phyloP scores from a whole-genome alignment of 1,284 basidiomycete species.

The Irpex rosettiformis region DNA sequence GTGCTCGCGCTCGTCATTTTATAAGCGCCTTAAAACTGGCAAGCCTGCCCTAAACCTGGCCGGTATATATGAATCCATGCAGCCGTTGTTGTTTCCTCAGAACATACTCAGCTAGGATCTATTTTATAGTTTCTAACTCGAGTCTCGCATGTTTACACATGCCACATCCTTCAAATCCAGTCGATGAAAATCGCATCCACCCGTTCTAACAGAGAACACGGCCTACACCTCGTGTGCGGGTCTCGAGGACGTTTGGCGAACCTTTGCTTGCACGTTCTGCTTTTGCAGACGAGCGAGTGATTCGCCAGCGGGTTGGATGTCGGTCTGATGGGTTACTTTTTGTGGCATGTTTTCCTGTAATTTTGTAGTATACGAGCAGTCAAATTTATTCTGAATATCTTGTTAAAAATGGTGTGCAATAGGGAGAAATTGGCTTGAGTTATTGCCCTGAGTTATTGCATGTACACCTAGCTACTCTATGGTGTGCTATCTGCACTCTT shows the following conservation, averaged over 20 bases:
- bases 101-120: conserved; percentile 89
- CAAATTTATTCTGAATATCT: background rate
- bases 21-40: background rate
- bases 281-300: conserved; percentile 32
- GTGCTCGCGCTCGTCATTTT: background rate
- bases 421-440: no score
- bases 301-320: conserved; percentile 63
- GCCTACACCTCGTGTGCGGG: conserved; percentile 31
- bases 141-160: conserved; percentile 86
- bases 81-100: conserved; percentile 40
- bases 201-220: conserved; percentile 78
- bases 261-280: conserved; percentile 29
- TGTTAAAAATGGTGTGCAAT: no score
- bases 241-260: conserved; percentile 76
- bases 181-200: conserved; percentile 69
- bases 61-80: conserved; percentile 33
- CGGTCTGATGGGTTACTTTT: conserved; percentile 70
- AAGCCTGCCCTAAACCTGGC: conserved; percentile 20
- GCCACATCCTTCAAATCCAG: conserved; percentile 77
- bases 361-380: background rate
- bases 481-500: no score
- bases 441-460: no score
- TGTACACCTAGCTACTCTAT: no score
- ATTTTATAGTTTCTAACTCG: conserved; percentile 86
- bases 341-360: background rate